Percentiles rank a stretch among this genome's conserved stretches.
phyloP scores from a whole-genome alignment of 2,329 filamentous ascomycete genomes.

The Penicillium vulpinum region DNA sequence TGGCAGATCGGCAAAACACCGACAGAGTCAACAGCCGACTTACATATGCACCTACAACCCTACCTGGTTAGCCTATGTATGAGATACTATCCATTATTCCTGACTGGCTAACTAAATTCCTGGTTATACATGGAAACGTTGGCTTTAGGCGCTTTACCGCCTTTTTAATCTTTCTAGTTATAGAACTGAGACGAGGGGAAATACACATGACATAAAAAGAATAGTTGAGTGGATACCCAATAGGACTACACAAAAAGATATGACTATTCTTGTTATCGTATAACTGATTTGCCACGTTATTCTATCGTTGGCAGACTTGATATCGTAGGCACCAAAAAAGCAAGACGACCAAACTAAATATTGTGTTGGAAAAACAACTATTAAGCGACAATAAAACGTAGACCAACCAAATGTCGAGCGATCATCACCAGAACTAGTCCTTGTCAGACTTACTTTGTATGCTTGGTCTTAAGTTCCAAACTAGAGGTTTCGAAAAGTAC shows the following conservation, averaged over 20 bases:
- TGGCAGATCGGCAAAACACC: constrained; percentile 9
- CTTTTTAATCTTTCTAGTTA: too few species aligned
- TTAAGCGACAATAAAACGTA: not conserved
- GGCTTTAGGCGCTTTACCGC: too few species aligned
- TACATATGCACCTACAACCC: not conserved
- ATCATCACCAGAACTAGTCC: not conserved
- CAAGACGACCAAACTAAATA: not conserved
- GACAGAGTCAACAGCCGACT: not conserved
- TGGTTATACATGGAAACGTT: too few species aligned
- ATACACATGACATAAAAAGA: too few species aligned
- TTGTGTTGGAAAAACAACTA: not conserved
- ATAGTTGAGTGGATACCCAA: too few species aligned
- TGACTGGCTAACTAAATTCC: not conserved
- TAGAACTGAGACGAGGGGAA: too few species aligned
- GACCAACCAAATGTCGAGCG: not conserved
- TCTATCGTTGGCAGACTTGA: too few species aligned
- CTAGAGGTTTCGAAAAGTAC: not conserved
- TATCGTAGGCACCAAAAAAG: not conserved
- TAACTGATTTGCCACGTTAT: too few species aligned
- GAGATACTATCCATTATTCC: not conserved
- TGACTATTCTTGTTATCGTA: too few species aligned
- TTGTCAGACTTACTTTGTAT: not conserved
- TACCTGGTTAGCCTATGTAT: not conserved
- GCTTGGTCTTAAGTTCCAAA: not conserved
- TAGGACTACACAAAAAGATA: too few species aligned